Conservation (phyloP, 2,329 filamentous ascomycete species). For the Aspergillus sp. region DNA sequence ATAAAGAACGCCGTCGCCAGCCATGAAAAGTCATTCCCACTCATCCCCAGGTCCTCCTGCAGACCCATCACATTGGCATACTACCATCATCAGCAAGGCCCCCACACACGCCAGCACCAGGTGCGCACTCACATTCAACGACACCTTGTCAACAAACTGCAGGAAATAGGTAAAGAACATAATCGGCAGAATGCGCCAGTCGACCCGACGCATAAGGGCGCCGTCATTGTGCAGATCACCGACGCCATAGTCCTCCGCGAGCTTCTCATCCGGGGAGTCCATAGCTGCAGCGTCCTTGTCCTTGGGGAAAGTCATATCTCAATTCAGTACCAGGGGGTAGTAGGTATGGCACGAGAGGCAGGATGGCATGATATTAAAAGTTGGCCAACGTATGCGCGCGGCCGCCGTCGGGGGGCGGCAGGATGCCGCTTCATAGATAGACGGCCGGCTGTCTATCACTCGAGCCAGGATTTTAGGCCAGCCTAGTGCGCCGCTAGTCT, state of each 20-base stretch:
- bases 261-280: not conserved
- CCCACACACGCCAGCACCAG: not conserved
- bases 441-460: not conserved
- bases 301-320: not conserved
- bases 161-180: constrained; percentile 63
- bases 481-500: not conserved
- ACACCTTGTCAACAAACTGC: constrained; percentile 64
- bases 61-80: constrained; percentile 68
- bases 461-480: not conserved
- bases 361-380: constrained; percentile 7
- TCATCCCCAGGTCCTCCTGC: constrained; percentile 52
- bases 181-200: constrained; percentile 58
- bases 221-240: constrained; percentile 38
- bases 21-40: constrained; percentile 61
- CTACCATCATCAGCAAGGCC: constrained; percentile 30
- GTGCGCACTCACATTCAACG: constrained; percentile 53
- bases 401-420: not conserved
- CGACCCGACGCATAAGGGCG: constrained; percentile 54
- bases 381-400: not conserved
- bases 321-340: not conserved
- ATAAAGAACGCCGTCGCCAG: constrained; percentile 63
- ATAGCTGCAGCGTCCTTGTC: not conserved
- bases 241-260: constrained; percentile 22
- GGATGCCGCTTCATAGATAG: not conserved
- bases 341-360: not conserved